Base-by-base conservation (phyloP, 495 filamentous ascomycete species). In the Tuber calosporum region DNA sequence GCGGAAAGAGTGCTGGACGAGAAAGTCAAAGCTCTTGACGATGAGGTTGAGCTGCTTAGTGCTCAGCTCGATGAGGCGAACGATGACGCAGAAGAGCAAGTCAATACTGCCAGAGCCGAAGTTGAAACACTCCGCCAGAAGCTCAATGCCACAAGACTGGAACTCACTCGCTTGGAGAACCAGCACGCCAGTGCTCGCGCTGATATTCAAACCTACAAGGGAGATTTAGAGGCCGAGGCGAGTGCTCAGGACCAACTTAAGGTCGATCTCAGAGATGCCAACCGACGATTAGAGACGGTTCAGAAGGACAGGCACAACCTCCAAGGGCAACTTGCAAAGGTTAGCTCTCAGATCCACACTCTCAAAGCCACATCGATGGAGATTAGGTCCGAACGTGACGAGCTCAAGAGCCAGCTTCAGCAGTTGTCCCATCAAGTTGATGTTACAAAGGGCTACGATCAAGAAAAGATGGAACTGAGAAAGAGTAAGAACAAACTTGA, bases 41-140 rank as follows among this genome's bases (percentile, higher is more conserved):
- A 94, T 74, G 92, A 96, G 80, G 85, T 94, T 17, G 88, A 93
- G 68, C 87, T 94, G 45, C 83, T 94, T 41, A 91, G 93, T 79
- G 86, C 86, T 30, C 90, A 87, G 69, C 82, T 93, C 66, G 91
- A 93, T 74, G 92, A 95, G 74, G 92, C 92, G 80, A 86, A 86
- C 74, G 88, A 90, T 74, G 86, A 87, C 53, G 88, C 87, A 22
- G 88, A 88, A 11, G 82, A 86, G 22, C 87, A 89, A 68, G 79
- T 88, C 39, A 72, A 83, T 69, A 82, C 82, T 34, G 79, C 84
- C 2, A 85, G 85, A 69, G 79, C 86, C 69, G 84, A 88, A 75
- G 85, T 85, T 26, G 85, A 87, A 53, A 81, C 79, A 30, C 83
- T 90, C 6, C 85, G 84, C 69, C 82, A 84, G 30, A 85, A 89